Conservation (phyloP, 176 grass and related monocot species). For the Poa pratensis region DNA sequence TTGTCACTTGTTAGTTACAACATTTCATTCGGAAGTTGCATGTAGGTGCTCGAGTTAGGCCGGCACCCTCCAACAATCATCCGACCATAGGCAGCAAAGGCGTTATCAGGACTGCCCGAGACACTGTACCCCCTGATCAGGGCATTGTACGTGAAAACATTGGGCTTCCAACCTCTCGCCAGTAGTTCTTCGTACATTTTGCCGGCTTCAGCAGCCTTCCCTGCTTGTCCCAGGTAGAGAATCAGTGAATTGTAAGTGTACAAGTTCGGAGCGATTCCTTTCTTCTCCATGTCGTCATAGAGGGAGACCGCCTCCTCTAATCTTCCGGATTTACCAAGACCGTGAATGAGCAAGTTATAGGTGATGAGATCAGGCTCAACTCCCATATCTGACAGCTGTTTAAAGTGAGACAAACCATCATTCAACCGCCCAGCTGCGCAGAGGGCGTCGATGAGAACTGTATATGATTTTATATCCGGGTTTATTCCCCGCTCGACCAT, state of each 20-base stretch:
- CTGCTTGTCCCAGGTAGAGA: conserved; percentile 80
- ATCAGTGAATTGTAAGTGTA: conserved; percentile 96
- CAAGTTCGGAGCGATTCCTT: conserved; percentile 74
- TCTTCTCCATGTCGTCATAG: conserved; percentile 77
- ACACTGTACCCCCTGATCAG: conserved; percentile 79
- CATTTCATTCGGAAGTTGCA: conserved; percentile 80
- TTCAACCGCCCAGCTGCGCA: conserved; percentile 63
- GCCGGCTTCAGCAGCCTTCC: conserved; percentile 68
- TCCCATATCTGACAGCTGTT: conserved; percentile 56
- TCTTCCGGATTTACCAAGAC: conserved; percentile 73
- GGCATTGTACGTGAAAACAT: conserved; percentile 91
- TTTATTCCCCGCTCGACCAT: conserved; percentile 80
- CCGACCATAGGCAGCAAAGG: conserved; percentile 74
- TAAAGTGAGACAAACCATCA: conserved; percentile 72
- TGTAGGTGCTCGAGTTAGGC: conserved; percentile 82
- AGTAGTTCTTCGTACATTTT: conserved; percentile 87
- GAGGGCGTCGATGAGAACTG: conserved; percentile 67
- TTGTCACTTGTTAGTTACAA: conserved; percentile 40
- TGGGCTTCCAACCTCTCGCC: conserved; percentile 78
- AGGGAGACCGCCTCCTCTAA: conserved; percentile 67
- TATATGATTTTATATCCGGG: conserved; percentile 93
- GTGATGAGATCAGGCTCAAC: conserved; percentile 81
- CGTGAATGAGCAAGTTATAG: conserved; percentile 91
- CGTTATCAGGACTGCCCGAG: conserved; percentile 64
- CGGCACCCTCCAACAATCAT: conserved; percentile 79